phyloP scores from a whole-genome alignment of 306 rosid species.

The Sicyos edulis region DNA sequence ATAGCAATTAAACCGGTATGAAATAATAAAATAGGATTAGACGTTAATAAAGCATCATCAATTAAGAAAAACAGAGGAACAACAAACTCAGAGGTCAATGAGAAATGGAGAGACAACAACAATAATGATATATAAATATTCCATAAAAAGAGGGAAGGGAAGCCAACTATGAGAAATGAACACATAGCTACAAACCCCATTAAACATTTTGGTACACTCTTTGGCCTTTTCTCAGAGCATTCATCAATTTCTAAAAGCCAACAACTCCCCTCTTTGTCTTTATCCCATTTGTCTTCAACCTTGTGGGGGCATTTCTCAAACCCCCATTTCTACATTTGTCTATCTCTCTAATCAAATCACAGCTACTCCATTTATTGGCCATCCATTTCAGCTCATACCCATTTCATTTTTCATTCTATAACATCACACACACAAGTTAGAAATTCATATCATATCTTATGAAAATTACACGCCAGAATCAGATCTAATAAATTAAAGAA shows the following conservation, averaged over 20 bases:
- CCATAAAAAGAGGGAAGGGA: background rate
- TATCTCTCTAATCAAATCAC: background rate
- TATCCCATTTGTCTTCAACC: slow-evolving; percentile 12
- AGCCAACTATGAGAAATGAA: background rate
- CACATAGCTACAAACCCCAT: background rate
- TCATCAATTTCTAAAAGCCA: background rate
- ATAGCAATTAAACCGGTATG: no score
- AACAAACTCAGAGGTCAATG: background rate
- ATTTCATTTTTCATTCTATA: background rate
- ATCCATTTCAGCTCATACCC: background rate
- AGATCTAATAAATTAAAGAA: background rate
- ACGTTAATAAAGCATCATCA: background rate
- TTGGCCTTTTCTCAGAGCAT: no score
- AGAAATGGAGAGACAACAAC: background rate
- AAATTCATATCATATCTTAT: background rate
- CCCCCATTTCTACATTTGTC: slow-evolving; percentile 10
- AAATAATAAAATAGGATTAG: background rate
- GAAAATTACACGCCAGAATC: background rate
- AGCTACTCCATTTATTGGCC: slow-evolving; percentile 3
- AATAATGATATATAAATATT: background rate
- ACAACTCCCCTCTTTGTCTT: slow-evolving; percentile 13
- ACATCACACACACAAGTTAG: background rate
- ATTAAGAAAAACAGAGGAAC: background rate
- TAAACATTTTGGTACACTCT: no score
- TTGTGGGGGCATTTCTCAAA: background rate